Evolutionary conservation across 1,139 yeast genomes (phyloP).

Genomic region (Nakaseomyces uthaithaninus): DNA sequence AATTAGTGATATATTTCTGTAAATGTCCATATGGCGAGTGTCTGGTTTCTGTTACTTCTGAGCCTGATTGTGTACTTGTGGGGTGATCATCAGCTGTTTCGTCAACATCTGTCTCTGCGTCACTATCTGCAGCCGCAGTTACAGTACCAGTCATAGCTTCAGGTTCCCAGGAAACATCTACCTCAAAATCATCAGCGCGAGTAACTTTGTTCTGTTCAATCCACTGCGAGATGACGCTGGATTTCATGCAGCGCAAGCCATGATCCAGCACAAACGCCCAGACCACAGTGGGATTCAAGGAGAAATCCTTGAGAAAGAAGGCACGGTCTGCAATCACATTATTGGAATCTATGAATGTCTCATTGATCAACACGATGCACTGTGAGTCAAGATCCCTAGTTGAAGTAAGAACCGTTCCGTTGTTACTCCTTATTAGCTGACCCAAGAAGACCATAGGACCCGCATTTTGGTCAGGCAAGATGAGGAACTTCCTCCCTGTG

Average conservation of each 20-base stretch:
- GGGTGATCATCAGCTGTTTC: no score
- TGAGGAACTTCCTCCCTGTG: conserved; percentile 15
- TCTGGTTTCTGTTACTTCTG: no score
- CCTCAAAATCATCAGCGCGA: neutral
- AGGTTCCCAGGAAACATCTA: neutral
- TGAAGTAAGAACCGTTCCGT: conserved; percentile 31
- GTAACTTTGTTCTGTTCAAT: conserved; percentile 8
- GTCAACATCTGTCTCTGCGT: conserved; percentile 1
- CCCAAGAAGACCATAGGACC: conserved; percentile 14
- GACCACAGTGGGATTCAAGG: conserved; percentile 13
- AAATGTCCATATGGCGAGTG: neutral
- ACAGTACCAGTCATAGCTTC: neutral
- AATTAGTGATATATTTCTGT: neutral
- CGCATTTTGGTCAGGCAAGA: conserved; percentile 22
- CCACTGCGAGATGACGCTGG: conserved; percentile 14
- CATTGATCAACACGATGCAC: conserved; percentile 18
- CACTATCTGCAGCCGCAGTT: neutral
- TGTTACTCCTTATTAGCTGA: conserved; percentile 24
- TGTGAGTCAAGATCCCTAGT: conserved; percentile 12
- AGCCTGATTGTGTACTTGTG: no score
- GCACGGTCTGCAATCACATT: conserved; percentile 11
- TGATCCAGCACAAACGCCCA: conserved; percentile 13
- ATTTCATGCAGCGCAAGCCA: conserved; percentile 13
- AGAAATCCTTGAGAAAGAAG: conserved; percentile 18
- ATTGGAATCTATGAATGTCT: conserved; percentile 19